Evolutionary conservation across 2,329 filamentous ascomycete species (phyloP).

Genomic region (Claviceps monticola): DNA sequence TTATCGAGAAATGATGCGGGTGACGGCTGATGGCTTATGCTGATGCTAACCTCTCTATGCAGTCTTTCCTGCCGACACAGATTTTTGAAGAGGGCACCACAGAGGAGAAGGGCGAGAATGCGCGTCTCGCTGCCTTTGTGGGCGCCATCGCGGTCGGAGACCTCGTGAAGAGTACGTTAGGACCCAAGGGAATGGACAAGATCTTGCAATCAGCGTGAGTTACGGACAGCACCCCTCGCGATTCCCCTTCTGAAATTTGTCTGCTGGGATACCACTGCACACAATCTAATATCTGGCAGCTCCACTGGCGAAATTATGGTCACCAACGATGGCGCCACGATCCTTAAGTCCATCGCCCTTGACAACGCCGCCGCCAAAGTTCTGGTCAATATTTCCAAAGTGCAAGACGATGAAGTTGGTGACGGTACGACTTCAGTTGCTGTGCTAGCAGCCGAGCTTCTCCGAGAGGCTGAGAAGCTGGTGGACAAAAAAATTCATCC

Average conservation of each 20-base stretch:
- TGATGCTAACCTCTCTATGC: conserved; percentile 11
- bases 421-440: conserved; percentile 98
- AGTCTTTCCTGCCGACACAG: conserved; percentile 77
- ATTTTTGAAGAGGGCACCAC: conserved; percentile 96
- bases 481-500: conserved; percentile 98
- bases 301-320: conserved; percentile 97
- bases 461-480: conserved; percentile 92
- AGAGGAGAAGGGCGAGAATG: conserved; percentile 98
- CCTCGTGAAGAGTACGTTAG: conserved; percentile 90
- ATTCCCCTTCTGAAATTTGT: background rate
- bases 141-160: conserved; percentile 97
- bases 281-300: conserved; percentile 27
- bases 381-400: conserved; percentile 97
- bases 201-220: conserved; percentile 87
- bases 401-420: conserved; percentile 96
- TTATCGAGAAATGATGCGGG: background rate
- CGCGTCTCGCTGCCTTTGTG: conserved; percentile 93
- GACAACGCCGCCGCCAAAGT: conserved; percentile 98
- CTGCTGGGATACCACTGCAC: conserved; percentile 3
- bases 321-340: conserved; percentile 96
- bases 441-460: conserved; percentile 84
- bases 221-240: conserved; percentile 4
- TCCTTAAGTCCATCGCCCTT: conserved; percentile 93
- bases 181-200: conserved; percentile 98
- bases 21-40: background rate